Evolutionary conservation across 345 rosid species (phyloP).

Genomic region (Arabidopsis thaliana): DNA sequence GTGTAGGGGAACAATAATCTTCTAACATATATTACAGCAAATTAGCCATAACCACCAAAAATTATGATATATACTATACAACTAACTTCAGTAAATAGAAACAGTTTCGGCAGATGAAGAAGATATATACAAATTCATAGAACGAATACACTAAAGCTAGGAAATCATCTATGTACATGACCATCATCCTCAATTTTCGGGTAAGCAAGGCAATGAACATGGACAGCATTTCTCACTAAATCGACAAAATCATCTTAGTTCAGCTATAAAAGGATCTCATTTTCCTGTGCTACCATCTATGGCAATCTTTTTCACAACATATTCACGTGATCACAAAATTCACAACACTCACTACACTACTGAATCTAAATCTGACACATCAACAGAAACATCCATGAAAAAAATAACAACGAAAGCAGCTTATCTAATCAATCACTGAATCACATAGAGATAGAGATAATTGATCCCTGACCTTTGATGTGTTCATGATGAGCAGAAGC

Average conservation of each 20-base stretch:
- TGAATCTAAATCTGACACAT: constrained; percentile 29
- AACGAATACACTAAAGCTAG: too few relatives aligned
- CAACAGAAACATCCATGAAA: constrained; percentile 11
- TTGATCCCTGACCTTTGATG: constrained; percentile 44
- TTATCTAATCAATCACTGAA: background rate
- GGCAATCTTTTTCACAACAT: constrained; percentile 15
- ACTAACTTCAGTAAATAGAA: constrained; percentile 11
- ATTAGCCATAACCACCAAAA: too few relatives aligned
- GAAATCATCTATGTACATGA: too few relatives aligned
- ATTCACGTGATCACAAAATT: constrained; percentile 12
- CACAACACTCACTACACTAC: constrained; percentile 10
- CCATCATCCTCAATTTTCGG: background rate
- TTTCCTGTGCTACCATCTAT: background rate
- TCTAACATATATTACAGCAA: too few relatives aligned
- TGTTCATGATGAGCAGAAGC: constrained; percentile 41
- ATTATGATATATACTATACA: background rate
- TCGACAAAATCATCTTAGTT: background rate
- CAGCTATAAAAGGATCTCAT: background rate
- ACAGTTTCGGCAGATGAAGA: background rate
- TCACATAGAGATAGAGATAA: background rate
- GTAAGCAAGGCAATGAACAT: constrained; percentile 10
- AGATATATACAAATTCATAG: too few relatives aligned
- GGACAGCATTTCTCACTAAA: background rate
- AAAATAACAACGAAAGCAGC: constrained; percentile 4
- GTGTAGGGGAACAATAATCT: too few relatives aligned